Evolutionary conservation across 306 rosid genomes (phyloP), one percentile per base, ranked within the genome.

Genomic region (Styphnolobium japonicum): DNA sequence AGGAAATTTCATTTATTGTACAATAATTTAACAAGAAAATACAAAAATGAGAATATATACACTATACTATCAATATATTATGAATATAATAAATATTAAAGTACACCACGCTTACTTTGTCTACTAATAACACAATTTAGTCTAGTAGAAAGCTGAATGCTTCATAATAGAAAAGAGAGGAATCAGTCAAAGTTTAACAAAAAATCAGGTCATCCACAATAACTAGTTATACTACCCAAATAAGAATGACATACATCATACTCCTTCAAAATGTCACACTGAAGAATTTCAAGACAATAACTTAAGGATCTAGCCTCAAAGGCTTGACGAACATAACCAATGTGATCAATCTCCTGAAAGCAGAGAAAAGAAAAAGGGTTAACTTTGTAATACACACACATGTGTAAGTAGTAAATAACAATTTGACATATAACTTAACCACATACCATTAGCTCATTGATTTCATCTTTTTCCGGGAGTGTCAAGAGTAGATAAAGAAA

Each of bases 311-410:
- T 89, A 7, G 95, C 93, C 61, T 95, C 95, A 42, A 91, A 91
- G 40, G 97, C 97, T 85, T 92, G 98, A 58, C 92, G 90, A 82
- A 91, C 93, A 89, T 94, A 94, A 78, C 92, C 90, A 83, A 87
- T 86, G 79, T 94, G 98, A 88, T 92, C 97, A 75, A 94, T 88
- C 75, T 94, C 98, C 97, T 94, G 95, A 49, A 72, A 78, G 65
- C 55, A 73, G 42, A 45, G 19, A 62, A 57, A 71, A 71, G 36
- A 71, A 78, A 70, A 31, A 22, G 48, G 75, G 71, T 84, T 67
- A 87, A 71, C 51, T 58, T 57, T 34, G 70, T 64, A 55, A 45
- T 53, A 68, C 45, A 70, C 31, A 60, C 43, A 56, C 40, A 68
- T 33, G 68, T 75, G 45, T 6, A 40, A 43, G 57, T 46, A 49